Evolutionary conservation across 768 basidiomycete species (phyloP).

Genomic region (Lentinula guzmanii): DNA sequence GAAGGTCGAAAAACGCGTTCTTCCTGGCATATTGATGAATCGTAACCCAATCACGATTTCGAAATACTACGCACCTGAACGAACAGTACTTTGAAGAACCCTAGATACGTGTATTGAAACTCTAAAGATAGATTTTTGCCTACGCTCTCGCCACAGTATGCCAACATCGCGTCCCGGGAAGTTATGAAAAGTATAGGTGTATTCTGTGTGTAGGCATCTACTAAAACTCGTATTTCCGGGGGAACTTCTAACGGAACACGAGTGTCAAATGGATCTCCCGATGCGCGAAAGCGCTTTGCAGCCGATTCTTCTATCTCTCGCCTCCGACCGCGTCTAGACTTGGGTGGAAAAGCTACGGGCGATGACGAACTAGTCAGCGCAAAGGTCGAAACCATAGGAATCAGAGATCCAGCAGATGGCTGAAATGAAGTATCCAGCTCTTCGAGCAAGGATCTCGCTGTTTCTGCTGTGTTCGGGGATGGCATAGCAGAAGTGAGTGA

Average conservation of each 20-base stretch:
- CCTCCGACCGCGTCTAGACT: not conserved
- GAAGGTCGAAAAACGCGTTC: constrained; percentile 1
- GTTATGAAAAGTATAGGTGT: constrained; percentile 37
- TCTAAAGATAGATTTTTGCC: constrained; percentile 23
- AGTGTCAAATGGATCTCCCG: not conserved
- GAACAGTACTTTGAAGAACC: constrained; percentile 37
- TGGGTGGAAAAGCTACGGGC: not conserved
- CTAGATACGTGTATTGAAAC: constrained; percentile 37
- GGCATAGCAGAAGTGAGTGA: not conserved
- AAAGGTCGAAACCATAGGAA: not conserved
- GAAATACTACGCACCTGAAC: constrained; percentile 20
- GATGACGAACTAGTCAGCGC: not conserved
- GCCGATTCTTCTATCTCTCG: not conserved
- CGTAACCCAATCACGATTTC: not conserved
- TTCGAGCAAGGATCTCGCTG: not conserved
- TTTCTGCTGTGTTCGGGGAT: not conserved
- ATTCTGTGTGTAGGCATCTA: constrained; percentile 30
- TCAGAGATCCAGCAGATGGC: not conserved
- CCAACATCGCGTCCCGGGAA: constrained; percentile 20
- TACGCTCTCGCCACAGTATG: constrained; percentile 20
- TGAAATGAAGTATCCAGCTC: not conserved
- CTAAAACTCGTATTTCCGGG: constrained; percentile 33
- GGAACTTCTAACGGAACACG: constrained; percentile 25
- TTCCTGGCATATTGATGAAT: constrained; percentile 15
- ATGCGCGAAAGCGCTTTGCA: not conserved